Conservation (phyloP, 169 alveolate species). For the Plasmodium gallinaceum region DNA sequence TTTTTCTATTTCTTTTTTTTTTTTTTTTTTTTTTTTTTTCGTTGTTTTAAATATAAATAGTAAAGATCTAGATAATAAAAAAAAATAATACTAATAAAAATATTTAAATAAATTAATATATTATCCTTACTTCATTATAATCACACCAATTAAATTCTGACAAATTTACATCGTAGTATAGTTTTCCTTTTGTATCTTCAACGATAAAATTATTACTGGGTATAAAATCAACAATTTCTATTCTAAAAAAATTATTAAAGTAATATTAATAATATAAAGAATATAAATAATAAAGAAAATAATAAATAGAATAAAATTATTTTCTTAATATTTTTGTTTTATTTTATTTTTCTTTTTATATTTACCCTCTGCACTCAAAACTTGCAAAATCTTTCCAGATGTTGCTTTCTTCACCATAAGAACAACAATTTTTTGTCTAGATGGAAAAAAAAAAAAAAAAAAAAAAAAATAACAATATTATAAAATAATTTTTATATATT, state of each 20-base stretch:
- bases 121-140: constrained; percentile 35
- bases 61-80: no score
- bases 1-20: no score
- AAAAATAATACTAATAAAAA: not conserved
- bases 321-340: not conserved
- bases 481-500: not conserved
- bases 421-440: constrained; percentile 53
- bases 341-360: constrained; percentile 4
- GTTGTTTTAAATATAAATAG: no score
- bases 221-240: constrained; percentile 38
- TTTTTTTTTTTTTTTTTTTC: no score
- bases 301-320: not conserved
- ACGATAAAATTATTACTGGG: constrained; percentile 44
- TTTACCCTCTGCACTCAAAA: constrained; percentile 71
- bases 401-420: constrained; percentile 33
- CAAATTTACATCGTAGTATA: constrained; percentile 53
- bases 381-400: constrained; percentile 59
- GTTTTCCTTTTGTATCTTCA: constrained; percentile 64
- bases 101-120: not conserved
- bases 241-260: constrained; percentile 11
- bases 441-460: not conserved
- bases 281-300: no score
- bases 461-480: not conserved
- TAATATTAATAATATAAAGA: not conserved
- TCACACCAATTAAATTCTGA: constrained; percentile 69